Evolutionary conservation across 495 filamentous ascomycete species (phyloP), one percentile per base, ranked within the genome.

Genomic region (Xylona heveae): DNA sequence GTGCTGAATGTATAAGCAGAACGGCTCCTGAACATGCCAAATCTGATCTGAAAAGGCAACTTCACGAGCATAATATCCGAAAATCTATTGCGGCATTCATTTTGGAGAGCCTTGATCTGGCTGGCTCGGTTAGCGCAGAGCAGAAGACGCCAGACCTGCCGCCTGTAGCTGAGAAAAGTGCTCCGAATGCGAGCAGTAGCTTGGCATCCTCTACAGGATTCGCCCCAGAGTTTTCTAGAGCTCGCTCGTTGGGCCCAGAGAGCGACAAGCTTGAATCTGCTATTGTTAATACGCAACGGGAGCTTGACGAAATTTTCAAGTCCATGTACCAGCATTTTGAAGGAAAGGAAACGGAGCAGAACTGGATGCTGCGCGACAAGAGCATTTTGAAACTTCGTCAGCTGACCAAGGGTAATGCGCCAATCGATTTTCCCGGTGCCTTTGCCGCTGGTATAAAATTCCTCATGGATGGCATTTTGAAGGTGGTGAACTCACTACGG

Each of bases 321-420:
- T 68, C 71, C 7, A 92, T 99, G 81, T 55, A 68, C 19, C 61
- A 61, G 20, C 62, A 57, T 44, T 95, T 95, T 42, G 82, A 94
- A 39, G 85, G 84, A 24, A 80, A 64, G 43, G 88, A 97, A 52
- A 70, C 76, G 0, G 88, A 95, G 43, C 61, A 73, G 17, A 97
- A 97, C 43, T 97, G 88, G 83, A 43, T 74, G 42, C 66, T 70
- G 33, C 64, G 90, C 46, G 85, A 94, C 42, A 74, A 83, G 53
- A 74, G 62, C 43, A 59, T 77, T 17, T 60, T 64, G 13, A 79
- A 76, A 35, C 49, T 95, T 6, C 71, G 85, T 19, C 66, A 71
- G 39, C 58, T 95, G 12, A 70, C 74, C 6, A 71, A 69, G 31
- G 88, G 88, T 26, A 97, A 95, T 50, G 79, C 74, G 4, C 71